phyloP scores from a whole-genome alignment of 1,139 yeast species.

The Debaryomycetaceae sp. region DNA sequence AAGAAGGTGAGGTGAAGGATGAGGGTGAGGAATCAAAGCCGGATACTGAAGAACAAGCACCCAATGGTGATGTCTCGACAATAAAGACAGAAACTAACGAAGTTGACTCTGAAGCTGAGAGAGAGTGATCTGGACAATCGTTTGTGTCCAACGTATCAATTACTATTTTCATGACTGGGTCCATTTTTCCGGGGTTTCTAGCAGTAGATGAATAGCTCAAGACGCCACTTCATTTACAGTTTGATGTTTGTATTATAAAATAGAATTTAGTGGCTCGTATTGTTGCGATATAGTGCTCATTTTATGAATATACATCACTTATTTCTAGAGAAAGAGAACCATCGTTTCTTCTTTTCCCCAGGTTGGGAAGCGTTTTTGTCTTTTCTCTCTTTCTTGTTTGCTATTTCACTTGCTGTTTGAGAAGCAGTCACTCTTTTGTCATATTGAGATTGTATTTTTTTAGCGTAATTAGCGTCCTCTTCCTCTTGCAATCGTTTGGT shows the following conservation, averaged over 20 bases:
- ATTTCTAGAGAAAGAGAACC: background rate
- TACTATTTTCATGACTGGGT: background rate
- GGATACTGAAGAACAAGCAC: background rate
- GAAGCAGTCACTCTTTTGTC: slow-evolving; percentile 8
- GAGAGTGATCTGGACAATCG: background rate
- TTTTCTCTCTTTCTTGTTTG: background rate
- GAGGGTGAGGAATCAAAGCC: slow-evolving; percentile 1
- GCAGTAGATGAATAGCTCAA: no score
- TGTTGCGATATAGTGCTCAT: background rate
- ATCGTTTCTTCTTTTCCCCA: background rate
- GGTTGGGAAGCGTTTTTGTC: slow-evolving; percentile 1
- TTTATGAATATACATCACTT: background rate
- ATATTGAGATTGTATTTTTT: slow-evolving; percentile 34
- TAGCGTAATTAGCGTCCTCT: slow-evolving; percentile 58
- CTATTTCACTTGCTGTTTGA: background rate
- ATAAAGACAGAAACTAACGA: slow-evolving; percentile 3
- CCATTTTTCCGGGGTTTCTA: no score
- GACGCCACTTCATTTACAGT: no score
- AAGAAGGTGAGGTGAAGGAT: slow-evolving; percentile 1
- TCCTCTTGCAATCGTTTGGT: slow-evolving; percentile 57
- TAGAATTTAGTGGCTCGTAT: no score
- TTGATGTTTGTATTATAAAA: no score
- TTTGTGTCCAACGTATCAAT: background rate
- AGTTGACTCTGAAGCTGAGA: slow-evolving; percentile 3
- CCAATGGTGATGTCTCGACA: background rate